Percentiles rank a stretch among this genome's conserved stretches.
phyloP scores from a whole-genome alignment of 805 yeast species.

The Nakazawaea pomicola region DNA sequence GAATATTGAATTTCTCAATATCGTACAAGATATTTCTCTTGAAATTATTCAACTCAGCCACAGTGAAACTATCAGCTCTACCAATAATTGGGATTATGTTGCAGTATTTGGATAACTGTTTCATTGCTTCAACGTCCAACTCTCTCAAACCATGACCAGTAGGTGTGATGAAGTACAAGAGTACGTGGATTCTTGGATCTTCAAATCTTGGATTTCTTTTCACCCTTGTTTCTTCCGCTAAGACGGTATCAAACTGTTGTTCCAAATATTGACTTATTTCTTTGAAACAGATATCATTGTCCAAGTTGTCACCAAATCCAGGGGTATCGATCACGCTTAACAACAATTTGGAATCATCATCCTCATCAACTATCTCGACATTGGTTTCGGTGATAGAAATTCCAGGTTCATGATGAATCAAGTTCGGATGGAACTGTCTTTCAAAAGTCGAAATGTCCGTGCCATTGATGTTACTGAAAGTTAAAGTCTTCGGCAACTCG shows the following conservation, averaged over 20 bases:
- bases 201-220: constrained; percentile 79
- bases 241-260: constrained; percentile 72
- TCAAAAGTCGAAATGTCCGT: constrained; percentile 53
- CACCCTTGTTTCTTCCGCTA: constrained; percentile 84
- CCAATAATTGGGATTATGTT: constrained; percentile 70
- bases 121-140: constrained; percentile 68
- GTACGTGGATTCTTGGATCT: constrained; percentile 72
- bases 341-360: constrained; percentile 47
- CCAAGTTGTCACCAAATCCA: constrained; percentile 56
- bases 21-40: constrained; percentile 58
- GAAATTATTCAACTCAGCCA: constrained; percentile 50
- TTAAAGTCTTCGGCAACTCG: constrained; percentile 39
- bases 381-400: constrained; percentile 66
- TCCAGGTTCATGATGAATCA: constrained; percentile 67
- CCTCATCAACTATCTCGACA: constrained; percentile 52
- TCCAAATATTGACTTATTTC: constrained; percentile 65
- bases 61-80: constrained; percentile 69
- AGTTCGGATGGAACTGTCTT: constrained; percentile 54
- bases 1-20: constrained; percentile 64
- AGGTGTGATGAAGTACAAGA: constrained; percentile 68
- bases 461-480: constrained; percentile 58
- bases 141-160: constrained; percentile 76
- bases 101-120: constrained; percentile 62
- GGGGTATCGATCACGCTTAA: constrained; percentile 56
- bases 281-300: constrained; percentile 56